Evolutionary conservation across 2,329 filamentous ascomycete species (phyloP), one percentile per base, ranked within the genome.

Genomic region (Parascedosporium putredinis): DNA sequence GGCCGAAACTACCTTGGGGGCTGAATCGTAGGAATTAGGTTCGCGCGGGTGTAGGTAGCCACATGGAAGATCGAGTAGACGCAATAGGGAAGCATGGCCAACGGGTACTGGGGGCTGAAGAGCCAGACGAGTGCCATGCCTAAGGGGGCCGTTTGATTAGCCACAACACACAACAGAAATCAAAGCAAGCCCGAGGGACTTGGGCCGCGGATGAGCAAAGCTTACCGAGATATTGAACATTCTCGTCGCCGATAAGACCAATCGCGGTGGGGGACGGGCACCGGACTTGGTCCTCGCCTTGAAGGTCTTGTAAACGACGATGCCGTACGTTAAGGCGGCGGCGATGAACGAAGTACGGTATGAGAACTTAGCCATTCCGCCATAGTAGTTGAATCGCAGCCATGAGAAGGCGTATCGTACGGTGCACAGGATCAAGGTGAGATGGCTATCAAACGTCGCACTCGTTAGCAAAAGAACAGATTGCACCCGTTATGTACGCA

Each of bases 1-100:
- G 12, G 78, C 64, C 31, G 77, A 68, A 31, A 72, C 60, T 55
- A 72, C 65, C 56, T 76, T 73, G 52, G 82, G 76, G 89, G 87
- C 61, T 85, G 76, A 60, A 98, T 64, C 55, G 87, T 88, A 53
- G 93, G 93, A 60, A 98, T 86, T 56, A 98, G 71, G 73, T 95
- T 95, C 66, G 86, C 86, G 67, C 93, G 89, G 57, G 86, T 87
- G 72, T 98, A 98, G 56, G 93, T 97, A 54, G 90, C 88, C 58
- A 97, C 89, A 72, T 98, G 93, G 83, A 98, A 98, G 68, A 97
- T 70, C 52, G 91, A 97, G 79, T 97, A 98, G 68, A 98, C 88
- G 59, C 83, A 84, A 73, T 95, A 98, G 24, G 93, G 93, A 50
- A 96, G 80, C 61, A 98, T 79, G 50, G 93, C 93, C 59, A 96